Evolutionary conservation across 345 rosid species (phyloP).

Genomic region (Sonneratia alba): DNA sequence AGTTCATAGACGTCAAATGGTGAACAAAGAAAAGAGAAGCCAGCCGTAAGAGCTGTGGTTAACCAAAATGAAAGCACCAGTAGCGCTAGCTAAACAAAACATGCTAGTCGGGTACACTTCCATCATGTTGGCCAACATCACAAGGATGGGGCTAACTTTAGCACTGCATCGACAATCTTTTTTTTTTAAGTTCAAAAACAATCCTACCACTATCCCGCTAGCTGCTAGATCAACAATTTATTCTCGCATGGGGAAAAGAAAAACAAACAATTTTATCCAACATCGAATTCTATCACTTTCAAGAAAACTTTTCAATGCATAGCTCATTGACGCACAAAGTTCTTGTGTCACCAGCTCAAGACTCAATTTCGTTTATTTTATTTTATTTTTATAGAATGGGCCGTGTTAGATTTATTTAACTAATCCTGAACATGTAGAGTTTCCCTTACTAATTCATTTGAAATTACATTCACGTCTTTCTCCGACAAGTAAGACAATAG

Average conservation of each 20-base stretch:
- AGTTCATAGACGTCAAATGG: not conserved
- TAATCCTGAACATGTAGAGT: not conserved
- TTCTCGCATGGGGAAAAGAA: not conserved
- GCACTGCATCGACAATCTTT: not conserved
- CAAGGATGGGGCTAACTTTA: not conserved
- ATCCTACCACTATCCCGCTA: not conserved
- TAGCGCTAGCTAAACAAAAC: not conserved
- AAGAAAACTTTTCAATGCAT: not conserved
- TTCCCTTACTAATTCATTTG: not conserved
- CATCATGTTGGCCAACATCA: not conserved
- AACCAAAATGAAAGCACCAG: not conserved
- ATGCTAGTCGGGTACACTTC: conserved; percentile 2
- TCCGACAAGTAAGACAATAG: no score
- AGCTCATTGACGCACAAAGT: not conserved
- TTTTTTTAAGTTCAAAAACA: not conserved
- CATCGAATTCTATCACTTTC: not conserved
- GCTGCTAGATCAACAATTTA: not conserved
- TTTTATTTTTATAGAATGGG: not conserved
- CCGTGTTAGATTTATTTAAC: not conserved
- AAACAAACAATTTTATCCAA: not conserved
- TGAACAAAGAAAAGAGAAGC: no score
- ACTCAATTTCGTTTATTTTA: not conserved
- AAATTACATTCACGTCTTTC: no score
- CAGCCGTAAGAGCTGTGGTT: no score
- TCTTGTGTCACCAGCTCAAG: not conserved